A percentile compares a stretch with the other conserved stretches of the same genome.
These are phyloP conservation scores for Fusarium redolens DNA, from an alignment of 2,329 filamentous ascomycete genomes.

Conservation along the genomic window DNA sequence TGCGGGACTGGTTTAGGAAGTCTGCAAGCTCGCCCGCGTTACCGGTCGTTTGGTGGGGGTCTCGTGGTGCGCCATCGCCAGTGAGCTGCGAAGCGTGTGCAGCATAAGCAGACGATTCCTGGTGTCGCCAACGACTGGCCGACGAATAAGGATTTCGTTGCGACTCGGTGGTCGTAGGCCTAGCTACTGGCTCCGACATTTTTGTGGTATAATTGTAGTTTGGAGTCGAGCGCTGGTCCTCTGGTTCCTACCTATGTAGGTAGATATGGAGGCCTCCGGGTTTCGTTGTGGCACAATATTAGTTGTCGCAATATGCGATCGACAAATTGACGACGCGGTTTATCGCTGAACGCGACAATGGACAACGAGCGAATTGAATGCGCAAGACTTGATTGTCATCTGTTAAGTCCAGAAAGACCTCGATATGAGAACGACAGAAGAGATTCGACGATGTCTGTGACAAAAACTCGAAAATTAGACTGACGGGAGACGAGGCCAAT, in stretches of 20 bases:
- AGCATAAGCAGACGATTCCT: slow-evolving; percentile 69
- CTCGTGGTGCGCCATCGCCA: slow-evolving; percentile 44
- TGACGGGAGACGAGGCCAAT: slow-evolving; percentile 2
- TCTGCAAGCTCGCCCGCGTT: slow-evolving; percentile 64
- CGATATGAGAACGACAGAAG: neutral
- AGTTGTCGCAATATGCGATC: slow-evolving; percentile 27
- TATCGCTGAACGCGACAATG: slow-evolving; percentile 17
- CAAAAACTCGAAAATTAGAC: slow-evolving; percentile 8
- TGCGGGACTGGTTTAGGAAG: slow-evolving; percentile 66
- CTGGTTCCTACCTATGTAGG: neutral
- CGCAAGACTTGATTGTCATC: slow-evolving; percentile 5
- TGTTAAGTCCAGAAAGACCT: neutral
- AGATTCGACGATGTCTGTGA: slow-evolving; percentile 15
- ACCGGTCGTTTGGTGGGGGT: slow-evolving; percentile 50
- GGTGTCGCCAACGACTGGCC: slow-evolving; percentile 70
- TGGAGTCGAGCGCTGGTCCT: neutral
- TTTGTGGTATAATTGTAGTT: slow-evolving; percentile 1
- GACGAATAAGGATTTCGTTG: slow-evolving; percentile 66
- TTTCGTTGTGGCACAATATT: slow-evolving; percentile 7
- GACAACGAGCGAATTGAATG: neutral
- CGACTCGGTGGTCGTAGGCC: slow-evolving; percentile 45
- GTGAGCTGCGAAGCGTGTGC: slow-evolving; percentile 56
- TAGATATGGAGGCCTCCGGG: slow-evolving; percentile 27
- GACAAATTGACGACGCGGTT: slow-evolving; percentile 22
- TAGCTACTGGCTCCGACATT: slow-evolving; percentile 42